Base-by-base conservation (phyloP, 441 rosid genomes). In the Aquilaria agallochum region DNA sequence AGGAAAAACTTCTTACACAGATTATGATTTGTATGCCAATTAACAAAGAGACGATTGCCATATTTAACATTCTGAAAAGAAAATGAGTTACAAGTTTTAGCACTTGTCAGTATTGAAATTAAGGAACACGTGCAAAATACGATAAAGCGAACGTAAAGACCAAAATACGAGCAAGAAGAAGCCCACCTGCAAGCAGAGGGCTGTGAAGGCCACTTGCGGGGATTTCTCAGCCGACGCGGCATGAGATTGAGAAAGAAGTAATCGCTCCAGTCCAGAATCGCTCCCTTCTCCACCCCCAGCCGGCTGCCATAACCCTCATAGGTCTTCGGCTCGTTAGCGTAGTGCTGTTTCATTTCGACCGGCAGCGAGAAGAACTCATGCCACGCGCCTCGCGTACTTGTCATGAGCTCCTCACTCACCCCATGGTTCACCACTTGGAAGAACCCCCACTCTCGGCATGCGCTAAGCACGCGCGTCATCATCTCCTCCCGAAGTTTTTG, bases 251-350 rank as follows among this genome's bases (percentile, higher is more conserved):
- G 88, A 54, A 66, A 87, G 73, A 76, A 87, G 57, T 87, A 87
- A 64, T 87, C 93, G 50, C 90, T 78, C 93, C 93, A 87, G 63
- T 87, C 93, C 34, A 87, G 76, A 3, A 65, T 65, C 2, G 93
- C 90, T 12, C 76, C 86, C 65, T 87, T 80, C 72, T 80, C 80
- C 4, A 84, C 78, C 0, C 93, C 93, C 56, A 84, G 62, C 4
- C 93, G 77, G 64, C 93, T 87, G 11, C 93, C 93, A 62, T 84
- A 87, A 27, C 93, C 93, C 68, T 84, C 90, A 34, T 87, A 87
- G 6, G 93, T 82, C 3, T 57, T 72, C 9, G 93, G 93, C 3
- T 75, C 53, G 72, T 87, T 87, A 6, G 86, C 85, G 9, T 80
- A 80, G 62, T 53, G 69, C 46, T 78, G 83, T 64, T 84, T 87